Percentiles rank a stretch among this genome's conserved stretches.
phyloP scores from a whole-genome alignment of 2,329 filamentous ascomycete species.

The Escovopsis sp. region DNA sequence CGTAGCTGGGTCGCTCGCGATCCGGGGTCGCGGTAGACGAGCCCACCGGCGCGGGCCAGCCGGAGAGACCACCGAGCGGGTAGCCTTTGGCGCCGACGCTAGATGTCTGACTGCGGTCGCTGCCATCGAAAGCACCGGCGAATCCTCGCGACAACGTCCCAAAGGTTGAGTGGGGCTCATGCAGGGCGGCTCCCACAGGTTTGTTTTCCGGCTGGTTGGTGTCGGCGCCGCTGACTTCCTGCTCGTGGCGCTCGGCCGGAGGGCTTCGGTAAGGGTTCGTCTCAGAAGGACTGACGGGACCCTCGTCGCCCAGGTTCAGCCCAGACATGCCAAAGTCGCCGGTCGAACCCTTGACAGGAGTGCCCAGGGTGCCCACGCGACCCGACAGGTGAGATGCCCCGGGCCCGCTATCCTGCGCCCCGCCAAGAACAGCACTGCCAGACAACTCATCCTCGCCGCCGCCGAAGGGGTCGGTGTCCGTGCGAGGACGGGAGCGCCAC shows the following conservation, averaged over 20 bases:
- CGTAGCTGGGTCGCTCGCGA: conserved; percentile 42
- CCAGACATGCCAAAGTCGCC: conserved; percentile 50
- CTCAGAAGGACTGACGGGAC: conserved; percentile 78
- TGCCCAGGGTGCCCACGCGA: conserved; percentile 32
- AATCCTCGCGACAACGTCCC: conserved; percentile 40
- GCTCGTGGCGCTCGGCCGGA: conserved; percentile 55
- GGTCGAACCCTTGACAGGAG: conserved; percentile 38
- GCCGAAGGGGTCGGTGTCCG: conserved; percentile 58
- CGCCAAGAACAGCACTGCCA: conserved; percentile 61
- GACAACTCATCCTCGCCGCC: conserved; percentile 44
- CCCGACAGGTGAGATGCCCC: conserved; percentile 14
- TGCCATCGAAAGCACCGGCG: conserved; percentile 45
- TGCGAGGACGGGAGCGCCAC: conserved; percentile 47
- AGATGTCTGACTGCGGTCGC: conserved; percentile 86
- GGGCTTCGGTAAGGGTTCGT: conserved; percentile 96
- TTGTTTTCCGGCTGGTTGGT: conserved; percentile 30
- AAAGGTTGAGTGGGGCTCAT: conserved; percentile 34
- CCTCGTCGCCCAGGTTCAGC: conserved; percentile 41
- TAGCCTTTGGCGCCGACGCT: conserved; percentile 72
- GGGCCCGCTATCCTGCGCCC: conserved; percentile 53
- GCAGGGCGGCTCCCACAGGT: conserved; percentile 25
- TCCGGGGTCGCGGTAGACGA: conserved; percentile 53
- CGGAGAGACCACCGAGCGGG: conserved; percentile 45
- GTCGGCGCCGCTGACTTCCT: conserved; percentile 31
- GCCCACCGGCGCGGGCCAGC: conserved; percentile 43